Evolutionary conservation across 768 basidiomycete genomes (phyloP).

Genomic region (Lactifluus volemus): DNA sequence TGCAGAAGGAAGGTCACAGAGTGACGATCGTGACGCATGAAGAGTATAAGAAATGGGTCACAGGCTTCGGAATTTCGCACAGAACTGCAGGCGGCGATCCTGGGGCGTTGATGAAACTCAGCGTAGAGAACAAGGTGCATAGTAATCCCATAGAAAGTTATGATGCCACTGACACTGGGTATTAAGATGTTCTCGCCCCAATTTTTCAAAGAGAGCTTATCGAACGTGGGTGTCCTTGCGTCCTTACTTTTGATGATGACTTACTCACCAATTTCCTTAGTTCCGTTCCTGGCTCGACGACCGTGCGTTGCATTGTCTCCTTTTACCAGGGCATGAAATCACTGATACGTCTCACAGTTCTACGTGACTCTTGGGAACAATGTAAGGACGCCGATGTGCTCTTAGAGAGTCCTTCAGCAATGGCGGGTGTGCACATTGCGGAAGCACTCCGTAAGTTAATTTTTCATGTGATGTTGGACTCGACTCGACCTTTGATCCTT

Average conservation of each 20-base stretch:
- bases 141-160: background rate
- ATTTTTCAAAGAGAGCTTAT: slow-evolving; percentile 56
- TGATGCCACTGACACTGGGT: slow-evolving; percentile 20
- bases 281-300: slow-evolving; percentile 62
- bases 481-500: background rate
- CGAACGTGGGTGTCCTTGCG: slow-evolving; percentile 34
- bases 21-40: slow-evolving; percentile 44
- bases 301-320: slow-evolving; percentile 30
- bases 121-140: slow-evolving; percentile 37
- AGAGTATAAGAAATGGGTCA: slow-evolving; percentile 46
- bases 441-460: slow-evolving; percentile 45
- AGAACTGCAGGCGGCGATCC: slow-evolving; percentile 62
- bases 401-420: slow-evolving; percentile 57
- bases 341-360: slow-evolving; percentile 31
- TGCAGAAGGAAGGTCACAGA: slow-evolving; percentile 35
- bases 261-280: slow-evolving; percentile 23
- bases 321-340: background rate
- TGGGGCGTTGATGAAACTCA: slow-evolving; percentile 57
- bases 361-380: slow-evolving; percentile 52
- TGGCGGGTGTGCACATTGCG: slow-evolving; percentile 66
- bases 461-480: background rate
- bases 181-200: slow-evolving; percentile 61
- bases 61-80: slow-evolving; percentile 50
- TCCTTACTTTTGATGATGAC: background rate
- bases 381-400: slow-evolving; percentile 60